Evolutionary conservation across 2,329 filamentous ascomycete species (phyloP), one percentile per base, ranked within the genome.

Genomic region (Sporothrix luriei): DNA sequence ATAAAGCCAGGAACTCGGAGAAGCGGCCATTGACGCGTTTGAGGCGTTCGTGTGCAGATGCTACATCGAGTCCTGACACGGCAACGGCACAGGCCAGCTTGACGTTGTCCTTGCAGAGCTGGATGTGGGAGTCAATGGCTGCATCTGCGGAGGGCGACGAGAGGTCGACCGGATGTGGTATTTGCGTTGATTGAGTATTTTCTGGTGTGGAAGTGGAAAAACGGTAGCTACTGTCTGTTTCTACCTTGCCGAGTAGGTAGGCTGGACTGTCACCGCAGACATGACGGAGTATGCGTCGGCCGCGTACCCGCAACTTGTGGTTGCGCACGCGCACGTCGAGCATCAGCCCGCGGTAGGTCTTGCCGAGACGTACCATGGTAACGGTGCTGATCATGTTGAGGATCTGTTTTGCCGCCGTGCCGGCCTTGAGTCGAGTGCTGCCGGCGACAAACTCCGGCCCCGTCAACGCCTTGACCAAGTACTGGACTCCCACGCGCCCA

Each of bases 381-480:
- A 80, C 78, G 1, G 80, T 81, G 68, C 79, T 82, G 1, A 82
- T 71, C 80, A 82, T 82, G 69, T 82, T 81, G 55, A 81, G 72
- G 1, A 81, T 78, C 66, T 82, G 69, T 72, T 83, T 83, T 0
- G 81, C 82, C 0, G 79, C 80, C 0, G 79, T 83, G 29, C 81
- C 81, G 1, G 81, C 80, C 71, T 82, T 83, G 71, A 83, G 76
- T 40, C 81, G 75, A 3, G 81, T 83, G 71, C 81, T 83, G 3
- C 81, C 81, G 26, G 80, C 80, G 1, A 82, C 76, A 10, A 81
- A 78, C 73, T 82, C 81, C 2, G 80, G 77, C 0, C 81, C 81
- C 0, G 80, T 79, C 4, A 82, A 73, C 13, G 77, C 74, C 10
- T 74, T 74, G 67, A 82, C 79, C 69, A 81, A 66, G 68, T 74